phyloP scores from a whole-genome alignment of 345 rosid genomes.

The Lepidium sativum region DNA sequence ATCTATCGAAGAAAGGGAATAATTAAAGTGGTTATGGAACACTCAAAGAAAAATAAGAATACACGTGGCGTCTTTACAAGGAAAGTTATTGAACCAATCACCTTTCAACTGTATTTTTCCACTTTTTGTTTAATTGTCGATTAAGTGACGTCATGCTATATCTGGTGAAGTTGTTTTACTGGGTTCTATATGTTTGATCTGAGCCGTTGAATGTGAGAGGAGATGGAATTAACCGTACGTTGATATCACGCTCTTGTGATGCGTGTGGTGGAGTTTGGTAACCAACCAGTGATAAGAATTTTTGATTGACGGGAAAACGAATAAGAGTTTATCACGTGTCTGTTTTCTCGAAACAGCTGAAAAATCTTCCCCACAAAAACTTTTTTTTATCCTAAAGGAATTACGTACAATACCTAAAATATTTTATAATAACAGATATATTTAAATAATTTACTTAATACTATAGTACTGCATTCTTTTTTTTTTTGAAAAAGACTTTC shows the following conservation, averaged over 20 bases:
- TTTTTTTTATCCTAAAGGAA: background rate
- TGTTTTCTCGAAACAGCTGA: conserved; percentile 7
- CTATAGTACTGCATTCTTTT: background rate
- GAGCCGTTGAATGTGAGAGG: background rate
- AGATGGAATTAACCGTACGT: conserved; percentile 13
- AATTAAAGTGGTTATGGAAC: conserved; percentile 25
- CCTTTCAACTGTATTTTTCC: conserved; percentile 3
- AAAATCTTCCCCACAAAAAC: background rate
- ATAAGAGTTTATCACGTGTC: conserved; percentile 23
- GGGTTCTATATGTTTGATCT: conserved; percentile 4
- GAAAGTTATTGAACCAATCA: conserved; percentile 18
- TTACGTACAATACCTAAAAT: background rate
- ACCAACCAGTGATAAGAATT: background rate
- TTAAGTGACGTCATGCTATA: conserved; percentile 18
- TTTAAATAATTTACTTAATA: too few species aligned
- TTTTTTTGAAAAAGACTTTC: too few species aligned
- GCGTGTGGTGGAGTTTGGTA: background rate
- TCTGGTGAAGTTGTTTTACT: background rate
- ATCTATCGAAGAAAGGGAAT: conserved; percentile 22
- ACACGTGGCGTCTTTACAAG: conserved; percentile 11
- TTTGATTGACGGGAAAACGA: conserved; percentile 10
- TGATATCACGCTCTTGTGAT: conserved; percentile 3
- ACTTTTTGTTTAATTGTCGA: background rate
- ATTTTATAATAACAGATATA: background rate
- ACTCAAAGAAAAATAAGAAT: conserved; percentile 16